phyloP scores from a whole-genome alignment of 306 rosid genomes.

The Sechiopsis laciniata region DNA sequence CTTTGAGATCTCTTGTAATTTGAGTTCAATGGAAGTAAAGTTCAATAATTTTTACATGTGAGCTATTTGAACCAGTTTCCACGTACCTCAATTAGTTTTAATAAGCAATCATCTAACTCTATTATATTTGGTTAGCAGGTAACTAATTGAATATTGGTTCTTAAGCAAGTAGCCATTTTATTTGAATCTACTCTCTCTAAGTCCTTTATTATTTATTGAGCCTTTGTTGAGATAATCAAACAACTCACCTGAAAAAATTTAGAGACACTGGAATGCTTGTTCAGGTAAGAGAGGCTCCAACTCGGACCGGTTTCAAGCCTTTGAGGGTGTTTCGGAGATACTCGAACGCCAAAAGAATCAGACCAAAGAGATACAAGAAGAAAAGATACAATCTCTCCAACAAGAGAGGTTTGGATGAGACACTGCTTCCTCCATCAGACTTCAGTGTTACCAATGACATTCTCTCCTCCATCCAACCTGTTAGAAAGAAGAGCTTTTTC shows the following conservation, averaged over 20 bases:
- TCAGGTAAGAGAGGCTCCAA: conserved; percentile 41
- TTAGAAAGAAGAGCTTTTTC: conserved; percentile 20
- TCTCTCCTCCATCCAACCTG: conserved; percentile 64
- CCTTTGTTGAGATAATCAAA: background rate
- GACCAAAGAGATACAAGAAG: conserved; percentile 50
- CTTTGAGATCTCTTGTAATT: background rate
- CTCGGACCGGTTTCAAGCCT: conserved; percentile 59
- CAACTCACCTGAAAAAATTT: conserved; percentile 5
- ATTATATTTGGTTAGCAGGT: too few relatives aligned
- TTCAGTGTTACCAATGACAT: conserved; percentile 29
- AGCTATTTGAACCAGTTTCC: too few relatives aligned
- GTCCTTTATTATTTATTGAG: too few relatives aligned
- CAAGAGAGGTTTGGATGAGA: conserved; percentile 28
- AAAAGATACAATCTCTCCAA: conserved; percentile 40
- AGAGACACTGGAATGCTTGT: conserved; percentile 20
- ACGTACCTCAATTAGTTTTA: too few relatives aligned
- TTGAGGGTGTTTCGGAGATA: conserved; percentile 41
- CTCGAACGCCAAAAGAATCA: conserved; percentile 44
- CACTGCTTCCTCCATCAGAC: conserved; percentile 38
- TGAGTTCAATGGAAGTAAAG: background rate
- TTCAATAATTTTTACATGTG: too few relatives aligned
- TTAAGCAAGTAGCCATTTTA: too few relatives aligned
- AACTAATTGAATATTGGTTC: too few relatives aligned
- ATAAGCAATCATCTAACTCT: too few relatives aligned
- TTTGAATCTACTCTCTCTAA: too few relatives aligned